Evolutionary conservation across 495 filamentous ascomycete genomes (phyloP), one percentile per base, ranked within the genome.

Genomic region (Podospora australis): DNA sequence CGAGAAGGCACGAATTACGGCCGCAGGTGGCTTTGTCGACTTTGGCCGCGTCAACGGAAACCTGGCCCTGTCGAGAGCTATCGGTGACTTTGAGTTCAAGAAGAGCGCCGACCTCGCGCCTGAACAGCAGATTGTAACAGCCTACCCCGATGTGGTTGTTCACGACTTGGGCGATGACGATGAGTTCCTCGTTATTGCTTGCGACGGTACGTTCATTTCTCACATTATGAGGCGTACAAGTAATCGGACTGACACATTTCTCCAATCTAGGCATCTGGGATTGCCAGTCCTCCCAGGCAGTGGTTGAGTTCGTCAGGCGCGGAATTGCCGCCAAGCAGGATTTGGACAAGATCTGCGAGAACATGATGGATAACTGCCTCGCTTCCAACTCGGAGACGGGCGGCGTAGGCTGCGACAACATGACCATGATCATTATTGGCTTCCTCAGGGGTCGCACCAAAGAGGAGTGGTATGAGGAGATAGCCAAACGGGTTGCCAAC

Each of bases 321-420:
- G 94, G 92, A 29, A 95, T 98, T 64, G 88, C 88, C 17, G 90
- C 90, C 16, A 92, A 95, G 73, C 92, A 98, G 70, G 83, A 90
- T 24, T 78, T 98, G 16, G 79, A 87, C 40, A 82, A 84, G 59
- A 96, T 98, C 59, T 95, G 90, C 69, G 92, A 98, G 73, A 98
- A 98, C 73, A 94, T 98, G 89, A 98, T 98, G 92, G 90, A 97
- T 73, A 98, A 97, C 70, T 98, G 92, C 65, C 78, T 97, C 46
- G 87, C 92, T 23, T 90, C 89, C 43, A 96, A 92, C 75, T 92
- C 90, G 57, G 94, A 98, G 68, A 97, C 92, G 34, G 92, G 92
- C 25, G 92, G 92, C 36, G 92, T 98, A 40, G 92, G 92, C 52
- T 98, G 92, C 70, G 92, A 98, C 70, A 98, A 98, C 74, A 98